Percentiles rank a stretch among this genome's conserved stretches.
Conservation (phyloP, 192 early-diverging fungal genomes). For the Rhizophagus prolifer region DNA sequence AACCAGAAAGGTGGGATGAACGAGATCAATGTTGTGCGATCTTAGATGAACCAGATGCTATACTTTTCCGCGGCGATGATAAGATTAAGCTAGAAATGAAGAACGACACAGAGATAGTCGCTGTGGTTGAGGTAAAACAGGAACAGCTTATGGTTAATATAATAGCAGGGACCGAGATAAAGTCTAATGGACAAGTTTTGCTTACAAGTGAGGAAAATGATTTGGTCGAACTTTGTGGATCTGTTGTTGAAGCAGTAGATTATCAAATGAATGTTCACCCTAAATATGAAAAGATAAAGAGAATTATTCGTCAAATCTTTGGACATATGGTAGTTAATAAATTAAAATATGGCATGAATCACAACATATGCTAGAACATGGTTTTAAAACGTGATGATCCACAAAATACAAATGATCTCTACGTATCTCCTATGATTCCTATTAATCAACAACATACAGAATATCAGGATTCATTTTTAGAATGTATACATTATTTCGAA, state of each 20-base stretch:
- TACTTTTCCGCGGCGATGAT: too few species aligned
- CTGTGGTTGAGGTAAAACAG: too few species aligned
- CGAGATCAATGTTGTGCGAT: too few species aligned
- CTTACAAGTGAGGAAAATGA: not conserved
- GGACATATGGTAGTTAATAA: slow-evolving; percentile 36
- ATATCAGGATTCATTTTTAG: not conserved
- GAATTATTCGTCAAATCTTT: slow-evolving; percentile 19
- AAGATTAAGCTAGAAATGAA: too few species aligned
- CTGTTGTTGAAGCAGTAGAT: not conserved
- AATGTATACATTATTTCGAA: slow-evolving; percentile 14
- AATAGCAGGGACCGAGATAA: not conserved
- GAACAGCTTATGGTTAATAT: slow-evolving; percentile 12
- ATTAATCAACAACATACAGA: slow-evolving; percentile 10
- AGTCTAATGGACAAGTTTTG: not conserved
- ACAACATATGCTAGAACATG: slow-evolving; percentile 31
- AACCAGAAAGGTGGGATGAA: too few species aligned
- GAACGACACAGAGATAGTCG: too few species aligned
- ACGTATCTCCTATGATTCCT: slow-evolving; percentile 28
- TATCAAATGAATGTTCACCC: not conserved
- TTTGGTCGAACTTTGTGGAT: not conserved
- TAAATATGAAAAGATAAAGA: slow-evolving; percentile 5
- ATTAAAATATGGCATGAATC: slow-evolving; percentile 32
- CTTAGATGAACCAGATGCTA: too few species aligned
- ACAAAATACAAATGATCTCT: not conserved
- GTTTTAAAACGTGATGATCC: slow-evolving; percentile 23